Evolutionary conservation across 768 basidiomycete species (phyloP), one percentile per base, ranked within the genome.

Genomic region (Tulasnella sp.): DNA sequence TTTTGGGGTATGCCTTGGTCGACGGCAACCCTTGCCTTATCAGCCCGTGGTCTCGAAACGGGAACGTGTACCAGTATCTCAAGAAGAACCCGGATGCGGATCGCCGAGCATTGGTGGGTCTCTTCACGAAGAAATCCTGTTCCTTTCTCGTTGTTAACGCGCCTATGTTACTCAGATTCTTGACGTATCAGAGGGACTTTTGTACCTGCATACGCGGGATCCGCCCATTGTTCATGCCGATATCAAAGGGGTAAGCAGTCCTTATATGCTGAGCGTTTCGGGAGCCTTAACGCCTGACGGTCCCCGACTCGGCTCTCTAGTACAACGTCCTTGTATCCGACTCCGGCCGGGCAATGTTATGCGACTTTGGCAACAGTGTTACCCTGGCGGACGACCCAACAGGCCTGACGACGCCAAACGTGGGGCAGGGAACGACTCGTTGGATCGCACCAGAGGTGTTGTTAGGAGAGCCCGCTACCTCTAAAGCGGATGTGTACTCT

Each of bases 51-150:
- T 70, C 29, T 15, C 17, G 19, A 4, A 38, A 38, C 4, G 69
- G 69, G 22, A 70, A 70, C 69, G 69, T 70, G 36, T 42, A 42
- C 19, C 37, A 70, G 69, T 70, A 70, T 22, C 40, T 70, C 36
- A 70, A 42, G 40, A 38, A 22, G 69, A 70, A 70, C 19, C 69
- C 69, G 19, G n/a, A 38, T 38, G 69, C 40, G 22, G 40, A 70
- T 25, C 69, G 69, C 34, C 69, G 40, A 14, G 22, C 69, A 25
- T 70, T 70, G 37, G 69, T 70, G 29, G 11, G 69, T 70, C 67
- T 15, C 8, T 15, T 15, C 25, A 38, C 6, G 11, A 12, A 42
- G 37, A 29, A n/a, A n/a, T 36, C 3, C 12, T 38, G 36, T 19
- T 22, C 15, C 69, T 42, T 36, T 19, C 3, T 2, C 12, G 29